Conservation (phyloP, 1,139 yeast species). For the Suhomyces panamericanus region DNA sequence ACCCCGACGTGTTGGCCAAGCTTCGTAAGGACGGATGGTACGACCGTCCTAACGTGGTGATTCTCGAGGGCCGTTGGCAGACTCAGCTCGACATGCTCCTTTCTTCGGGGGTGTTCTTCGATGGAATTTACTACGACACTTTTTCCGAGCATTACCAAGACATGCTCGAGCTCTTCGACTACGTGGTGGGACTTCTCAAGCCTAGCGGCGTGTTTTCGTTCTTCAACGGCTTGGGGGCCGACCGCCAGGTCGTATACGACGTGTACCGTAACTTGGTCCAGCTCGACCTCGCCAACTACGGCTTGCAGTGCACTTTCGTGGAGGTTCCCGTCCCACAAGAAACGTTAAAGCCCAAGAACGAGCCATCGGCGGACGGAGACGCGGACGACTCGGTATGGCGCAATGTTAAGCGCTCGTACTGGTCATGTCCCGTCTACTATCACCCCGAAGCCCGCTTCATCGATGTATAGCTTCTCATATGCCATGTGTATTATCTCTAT, state of each 20-base stretch:
- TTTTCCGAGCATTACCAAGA: conserved; percentile 85
- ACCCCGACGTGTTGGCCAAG: conserved; percentile 80
- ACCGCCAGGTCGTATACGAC: conserved; percentile 82
- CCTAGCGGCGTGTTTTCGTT: conserved; percentile 84
- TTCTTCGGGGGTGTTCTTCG: conserved; percentile 69
- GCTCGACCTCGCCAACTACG: conserved; percentile 77
- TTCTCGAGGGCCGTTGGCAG: conserved; percentile 91
- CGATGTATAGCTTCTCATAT: conserved; percentile 18
- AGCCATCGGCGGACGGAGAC: not conserved
- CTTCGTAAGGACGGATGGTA: conserved; percentile 82
- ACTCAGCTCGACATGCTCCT: conserved; percentile 68
- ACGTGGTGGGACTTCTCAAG: conserved; percentile 76
- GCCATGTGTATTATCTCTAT: conserved; percentile 1
- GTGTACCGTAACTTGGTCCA: conserved; percentile 83
- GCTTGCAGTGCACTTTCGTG: conserved; percentile 58
- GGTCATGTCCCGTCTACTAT: conserved; percentile 69
- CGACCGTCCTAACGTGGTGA: conserved; percentile 65
- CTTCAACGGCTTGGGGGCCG: conserved; percentile 97
- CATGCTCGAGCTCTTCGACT: conserved; percentile 82
- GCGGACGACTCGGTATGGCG: conserved; percentile 51
- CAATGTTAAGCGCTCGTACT: conserved; percentile 68
- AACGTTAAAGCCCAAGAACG: conserved; percentile 22
- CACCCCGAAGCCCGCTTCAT: conserved; percentile 61
- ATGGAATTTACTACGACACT: conserved; percentile 92
- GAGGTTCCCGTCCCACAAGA: conserved; percentile 43